Conservation (phyloP, 305 asterid species). For the Ruellia speciosa region DNA sequence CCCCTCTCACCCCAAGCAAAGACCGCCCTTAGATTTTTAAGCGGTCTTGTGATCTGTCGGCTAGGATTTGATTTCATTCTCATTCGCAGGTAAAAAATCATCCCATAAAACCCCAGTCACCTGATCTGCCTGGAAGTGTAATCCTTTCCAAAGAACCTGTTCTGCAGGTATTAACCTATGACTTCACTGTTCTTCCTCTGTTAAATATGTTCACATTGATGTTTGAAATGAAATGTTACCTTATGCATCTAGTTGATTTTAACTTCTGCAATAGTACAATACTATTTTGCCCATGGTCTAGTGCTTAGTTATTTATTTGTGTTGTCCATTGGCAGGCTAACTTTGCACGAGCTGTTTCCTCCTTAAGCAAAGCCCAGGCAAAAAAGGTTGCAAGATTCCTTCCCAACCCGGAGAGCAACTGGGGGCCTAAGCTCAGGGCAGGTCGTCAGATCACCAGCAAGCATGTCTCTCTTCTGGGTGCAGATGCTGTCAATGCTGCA, state of each 20-base stretch:
- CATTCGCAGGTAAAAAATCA: slow-evolving; percentile 65
- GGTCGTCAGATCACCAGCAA: slow-evolving; percentile 82
- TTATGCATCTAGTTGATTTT: neutral
- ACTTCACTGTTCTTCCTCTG: neutral
- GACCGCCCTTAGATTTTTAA: no score
- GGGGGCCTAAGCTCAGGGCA: slow-evolving; percentile 98
- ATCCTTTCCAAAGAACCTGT: slow-evolving; percentile 87
- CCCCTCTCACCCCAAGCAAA: no score
- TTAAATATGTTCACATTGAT: no score
- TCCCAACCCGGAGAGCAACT: slow-evolving; percentile 85
- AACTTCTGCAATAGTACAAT: neutral
- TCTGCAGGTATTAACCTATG: slow-evolving; percentile 56
- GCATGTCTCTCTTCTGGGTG: slow-evolving; percentile 77
- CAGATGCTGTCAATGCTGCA: slow-evolving; percentile 50
- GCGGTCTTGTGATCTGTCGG: neutral
- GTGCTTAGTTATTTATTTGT: neutral
- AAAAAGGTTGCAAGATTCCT: slow-evolving; percentile 90
- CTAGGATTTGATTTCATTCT: slow-evolving; percentile 15
- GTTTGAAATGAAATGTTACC: neutral
- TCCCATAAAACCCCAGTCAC: slow-evolving; percentile 86
- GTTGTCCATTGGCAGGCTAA: slow-evolving; percentile 51
- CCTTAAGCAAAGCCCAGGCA: slow-evolving; percentile 91
- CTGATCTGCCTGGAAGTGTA: slow-evolving; percentile 71
- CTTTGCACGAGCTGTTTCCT: slow-evolving; percentile 84
- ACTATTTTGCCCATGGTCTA: neutral